Percentiles rank a stretch among this genome's conserved stretches.
phyloP scores from a whole-genome alignment of 1,284 basidiomycete genomes.

The Phylloporus sp. region DNA sequence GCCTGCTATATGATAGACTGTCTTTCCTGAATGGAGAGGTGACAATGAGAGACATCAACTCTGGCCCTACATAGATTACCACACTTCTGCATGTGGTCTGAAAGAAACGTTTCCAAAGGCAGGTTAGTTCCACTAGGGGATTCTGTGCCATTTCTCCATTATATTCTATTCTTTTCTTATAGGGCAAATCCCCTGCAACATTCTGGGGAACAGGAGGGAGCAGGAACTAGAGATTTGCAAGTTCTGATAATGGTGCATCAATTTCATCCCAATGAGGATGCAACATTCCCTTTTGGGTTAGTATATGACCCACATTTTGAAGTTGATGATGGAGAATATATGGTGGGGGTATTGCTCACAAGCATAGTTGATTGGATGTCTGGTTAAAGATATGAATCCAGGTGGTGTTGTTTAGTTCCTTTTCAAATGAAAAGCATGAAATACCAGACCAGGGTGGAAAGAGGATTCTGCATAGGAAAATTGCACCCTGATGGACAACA shows the following conservation, averaged over 20 bases:
- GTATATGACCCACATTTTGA: neutral
- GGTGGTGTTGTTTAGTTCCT: slow-evolving; percentile 4
- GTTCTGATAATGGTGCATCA: neutral
- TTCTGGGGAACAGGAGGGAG: slow-evolving; percentile 5
- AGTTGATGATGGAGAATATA: slow-evolving; percentile 1
- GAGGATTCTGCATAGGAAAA: neutral
- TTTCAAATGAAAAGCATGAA: slow-evolving; percentile 5
- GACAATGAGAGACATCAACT: slow-evolving; percentile 4
- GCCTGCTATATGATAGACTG: neutral
- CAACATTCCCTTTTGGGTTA: slow-evolving; percentile 13
- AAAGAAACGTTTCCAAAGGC: slow-evolving; percentile 8
- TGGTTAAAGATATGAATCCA: slow-evolving; percentile 7
- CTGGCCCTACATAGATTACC: slow-evolving; percentile 7
- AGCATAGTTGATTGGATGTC: slow-evolving; percentile 3
- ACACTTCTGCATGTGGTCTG: slow-evolving; percentile 9
- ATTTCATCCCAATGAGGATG: neutral
- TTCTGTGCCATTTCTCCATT: neutral
- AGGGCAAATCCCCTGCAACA: slow-evolving; percentile 2
- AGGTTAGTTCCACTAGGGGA: neutral
- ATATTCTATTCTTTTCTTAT: slow-evolving; percentile 4
- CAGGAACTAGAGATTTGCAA: neutral
- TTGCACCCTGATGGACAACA: slow-evolving; percentile 7
- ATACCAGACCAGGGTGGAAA: slow-evolving; percentile 5
- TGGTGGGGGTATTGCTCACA: slow-evolving; percentile 4
- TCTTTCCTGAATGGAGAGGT: slow-evolving; percentile 2